Evolutionary conservation across 2,329 filamentous ascomycete species (phyloP).

Genomic region (Pseudogymnoascus sp.): DNA sequence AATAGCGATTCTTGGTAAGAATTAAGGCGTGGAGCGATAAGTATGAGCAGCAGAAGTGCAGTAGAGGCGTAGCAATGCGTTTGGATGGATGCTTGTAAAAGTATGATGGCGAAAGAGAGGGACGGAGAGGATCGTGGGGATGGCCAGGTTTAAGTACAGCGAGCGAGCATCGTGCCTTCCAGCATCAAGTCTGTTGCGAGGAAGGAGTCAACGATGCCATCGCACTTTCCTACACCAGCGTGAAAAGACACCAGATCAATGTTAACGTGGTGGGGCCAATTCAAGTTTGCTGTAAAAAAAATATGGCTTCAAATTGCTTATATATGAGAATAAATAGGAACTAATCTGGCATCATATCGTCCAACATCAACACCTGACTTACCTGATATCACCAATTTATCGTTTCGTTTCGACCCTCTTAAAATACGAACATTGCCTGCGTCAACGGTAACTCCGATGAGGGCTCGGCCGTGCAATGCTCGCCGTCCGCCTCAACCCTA

Average conservation of each 20-base stretch:
- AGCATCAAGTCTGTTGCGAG: background rate
- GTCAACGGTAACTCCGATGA: conserved; percentile 64
- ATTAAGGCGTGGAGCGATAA: background rate
- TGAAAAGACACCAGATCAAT: background rate
- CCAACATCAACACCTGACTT: background rate
- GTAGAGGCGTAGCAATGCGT: conserved; percentile 3
- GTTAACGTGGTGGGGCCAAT: background rate
- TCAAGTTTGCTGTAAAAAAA: background rate
- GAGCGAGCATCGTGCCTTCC: background rate
- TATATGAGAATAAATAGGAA: background rate
- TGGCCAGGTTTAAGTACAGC: background rate
- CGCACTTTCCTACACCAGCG: background rate
- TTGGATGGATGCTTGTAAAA: conserved; percentile 5
- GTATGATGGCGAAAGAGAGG: background rate
- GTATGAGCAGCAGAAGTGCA: conserved; percentile 1
- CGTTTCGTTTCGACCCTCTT: conserved; percentile 5
- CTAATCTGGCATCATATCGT: background rate
- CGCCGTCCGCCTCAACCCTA: conserved; percentile 75
- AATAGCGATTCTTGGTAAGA: conserved; percentile 1
- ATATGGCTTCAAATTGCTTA: background rate
- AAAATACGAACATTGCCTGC: conserved; percentile 73
- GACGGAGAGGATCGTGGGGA: background rate
- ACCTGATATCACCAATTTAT: background rate
- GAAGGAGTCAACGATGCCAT: background rate
- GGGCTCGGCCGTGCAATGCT: conserved; percentile 65